Evolutionary conservation across 805 yeast species (phyloP).

Genomic region (Hemisphaericaspora nanyangensis): DNA sequence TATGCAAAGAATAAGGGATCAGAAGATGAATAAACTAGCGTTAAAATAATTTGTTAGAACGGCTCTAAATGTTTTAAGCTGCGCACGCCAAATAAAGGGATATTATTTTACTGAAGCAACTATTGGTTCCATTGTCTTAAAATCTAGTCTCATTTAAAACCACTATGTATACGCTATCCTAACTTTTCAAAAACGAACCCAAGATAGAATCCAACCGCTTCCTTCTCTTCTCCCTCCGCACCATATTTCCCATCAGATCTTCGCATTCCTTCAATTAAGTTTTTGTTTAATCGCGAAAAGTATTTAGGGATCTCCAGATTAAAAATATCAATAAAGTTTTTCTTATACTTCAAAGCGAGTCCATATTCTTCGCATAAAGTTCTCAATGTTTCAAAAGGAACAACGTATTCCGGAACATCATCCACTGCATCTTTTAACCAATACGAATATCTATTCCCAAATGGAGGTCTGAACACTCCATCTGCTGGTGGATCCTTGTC

Average conservation of each 20-base stretch:
- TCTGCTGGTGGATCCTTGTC: slow-evolving; percentile 74
- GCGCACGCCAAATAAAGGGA: no score
- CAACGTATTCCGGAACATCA: slow-evolving; percentile 94
- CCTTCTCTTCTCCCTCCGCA: slow-evolving; percentile 84
- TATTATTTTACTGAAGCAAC: no score
- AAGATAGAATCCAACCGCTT: slow-evolving; percentile 82
- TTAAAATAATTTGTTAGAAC: no score
- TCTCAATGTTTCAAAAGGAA: slow-evolving; percentile 86
- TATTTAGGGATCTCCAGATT: slow-evolving; percentile 71
- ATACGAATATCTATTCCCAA: slow-evolving; percentile 80
- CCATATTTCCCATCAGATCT: slow-evolving; percentile 80
- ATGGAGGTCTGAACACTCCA: slow-evolving; percentile 70
- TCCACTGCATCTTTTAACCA: slow-evolving; percentile 90
- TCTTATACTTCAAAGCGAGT: slow-evolving; percentile 63
- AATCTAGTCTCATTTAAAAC: no score
- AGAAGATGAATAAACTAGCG: no score
- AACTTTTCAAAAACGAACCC: slow-evolving; percentile 76
- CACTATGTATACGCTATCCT: no score
- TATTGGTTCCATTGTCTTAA: no score
- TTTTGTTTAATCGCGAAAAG: slow-evolving; percentile 54
- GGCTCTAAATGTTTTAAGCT: no score
- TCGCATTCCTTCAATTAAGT: slow-evolving; percentile 63
- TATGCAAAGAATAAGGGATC: no score
- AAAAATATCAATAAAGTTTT: slow-evolving; percentile 79
- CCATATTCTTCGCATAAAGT: slow-evolving; percentile 82